Base-by-base conservation (phyloP, 2,329 filamentous ascomycete genomes). In the Penicillium sp. region DNA sequence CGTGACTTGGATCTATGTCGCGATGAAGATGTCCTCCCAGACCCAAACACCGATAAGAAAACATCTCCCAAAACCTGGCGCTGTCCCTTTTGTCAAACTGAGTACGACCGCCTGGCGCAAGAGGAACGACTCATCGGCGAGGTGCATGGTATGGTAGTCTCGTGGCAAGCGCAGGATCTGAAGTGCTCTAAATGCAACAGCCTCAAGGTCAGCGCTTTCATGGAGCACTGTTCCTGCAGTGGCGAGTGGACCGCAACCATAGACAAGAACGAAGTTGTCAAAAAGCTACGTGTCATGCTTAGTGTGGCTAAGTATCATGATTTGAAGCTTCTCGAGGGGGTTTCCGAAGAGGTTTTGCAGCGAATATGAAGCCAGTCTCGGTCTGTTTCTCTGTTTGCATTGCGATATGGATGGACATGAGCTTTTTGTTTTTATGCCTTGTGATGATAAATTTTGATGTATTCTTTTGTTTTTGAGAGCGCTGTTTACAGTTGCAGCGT, bases 181-280 rank as follows among this genome's bases (percentile, higher is more conserved):
- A 91, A 91, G 74, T 99, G 94, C 70, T 84, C 82, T 30, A 90
- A 90, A 64, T 86, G 83, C 65, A 72, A 71, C 43, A 66, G 75
- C 3, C 73, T 96, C 40, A 79, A 91, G 68, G 81, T 90, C 42
- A 97, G 96, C 70, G 93, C 97, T 67, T 95, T 97, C 65, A 91
- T 94, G 86, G 93, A 97, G 71, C 92, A 97, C 73, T 99, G 95
- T 74, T 88, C 87, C 11, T 99, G 94, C 77, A 90, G 90, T 60
- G 94, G 94, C 3, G 82, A 83, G 58, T 99, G 94, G 94, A 81
- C 80, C 18, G 84, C 84, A 62, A 90, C 85, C 20, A 79, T 92
- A 59, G 82, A 86, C 63, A 80, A 81, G 61, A 83, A 81, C 28
- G 88, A 89, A 26, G 76, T 93, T 24, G 73, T 83, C 66, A 83